Evolutionary conservation across 1,284 basidiomycete species (phyloP), one percentile per base, ranked within the genome.

Genomic region (Golubevia sp.): DNA sequence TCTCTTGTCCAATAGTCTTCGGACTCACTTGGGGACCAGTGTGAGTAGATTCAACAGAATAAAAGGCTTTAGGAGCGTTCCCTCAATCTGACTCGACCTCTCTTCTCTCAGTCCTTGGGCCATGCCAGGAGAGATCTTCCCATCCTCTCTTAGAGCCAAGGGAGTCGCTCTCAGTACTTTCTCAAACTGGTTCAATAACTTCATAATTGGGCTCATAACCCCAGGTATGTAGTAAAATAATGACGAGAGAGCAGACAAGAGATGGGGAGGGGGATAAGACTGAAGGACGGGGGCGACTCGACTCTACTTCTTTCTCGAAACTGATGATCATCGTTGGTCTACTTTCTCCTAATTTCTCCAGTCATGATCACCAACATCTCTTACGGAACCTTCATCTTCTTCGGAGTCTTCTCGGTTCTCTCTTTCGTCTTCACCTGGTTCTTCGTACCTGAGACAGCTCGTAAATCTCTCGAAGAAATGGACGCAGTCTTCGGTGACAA

Each of bases 131-230:
- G 79, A 82, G 60, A 63, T 82, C 18, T 69, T 67, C 62, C 55
- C 70, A 2, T 68, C 66, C 2, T 62, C 63, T 18, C 65, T 69
- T 49, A 71, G 83, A 15, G 70, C 82, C 11, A 82, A 80, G 61
- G 82, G 80, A 15, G 77, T 82, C 4, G 77, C 83, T 5, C 56
- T 82, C 15, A 64, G 72, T 18, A 73, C 71, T 11, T 68, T 73
- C 49, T 68, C 66, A 38, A 80, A 77, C 60, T 83, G 80, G 80
- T 44, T 79, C 21, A 59, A 48, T 68, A 34, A 34, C 30, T 34
- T 34, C 11, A 11, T 11, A 5, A 11, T 34, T 11, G 30, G 30
- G 5, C 30, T 34, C 30, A 5, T 34, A 5, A 34, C 30, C 5
- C 30, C 30, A 34, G 30, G 30, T 34, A 5, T 11, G 30, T 34